A percentile compares a stretch with the other conserved stretches of the same genome.
These are phyloP conservation scores for Picocystis sp. DNA, from an alignment of 163 green algal genomes.

Conservation along the genomic window DNA sequence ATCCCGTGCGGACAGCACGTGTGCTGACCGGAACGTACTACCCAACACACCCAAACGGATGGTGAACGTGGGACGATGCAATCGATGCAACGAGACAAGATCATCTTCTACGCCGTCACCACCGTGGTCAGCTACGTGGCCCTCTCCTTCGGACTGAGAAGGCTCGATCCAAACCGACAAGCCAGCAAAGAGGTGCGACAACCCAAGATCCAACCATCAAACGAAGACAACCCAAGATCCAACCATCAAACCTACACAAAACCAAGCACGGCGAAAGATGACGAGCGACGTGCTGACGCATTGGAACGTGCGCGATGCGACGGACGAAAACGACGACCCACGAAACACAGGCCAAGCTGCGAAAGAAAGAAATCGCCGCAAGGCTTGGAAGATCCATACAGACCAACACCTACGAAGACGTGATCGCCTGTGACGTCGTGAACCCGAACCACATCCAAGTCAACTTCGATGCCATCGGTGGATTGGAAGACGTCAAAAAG, in stretches of 20 bases:
- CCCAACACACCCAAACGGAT: no score
- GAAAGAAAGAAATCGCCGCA: slow-evolving; percentile 14
- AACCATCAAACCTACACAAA: no score
- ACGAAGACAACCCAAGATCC: no score
- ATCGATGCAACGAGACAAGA: slow-evolving; percentile 6
- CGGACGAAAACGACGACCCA: no score
- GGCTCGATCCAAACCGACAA: slow-evolving; percentile 11
- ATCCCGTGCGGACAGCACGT: no score
- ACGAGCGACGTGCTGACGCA: no score
- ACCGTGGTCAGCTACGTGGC: slow-evolving; percentile 4
- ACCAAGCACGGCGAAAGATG: no score
- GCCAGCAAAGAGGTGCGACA: slow-evolving; percentile 3
- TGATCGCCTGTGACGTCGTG: slow-evolving; percentile 23
- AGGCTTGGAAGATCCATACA: slow-evolving; percentile 10
- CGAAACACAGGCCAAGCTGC: not conserved
- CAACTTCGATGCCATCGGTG: slow-evolving; percentile 20
- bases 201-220: no score
- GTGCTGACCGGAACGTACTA: no score
- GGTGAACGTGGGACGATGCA: not conserved
- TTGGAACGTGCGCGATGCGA: no score
- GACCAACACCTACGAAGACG: slow-evolving; percentile 18
- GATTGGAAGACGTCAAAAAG: slow-evolving; percentile 20
- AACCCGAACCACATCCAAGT: slow-evolving; percentile 19
- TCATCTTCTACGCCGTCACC: slow-evolving; percentile 9
- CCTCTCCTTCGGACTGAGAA: slow-evolving; percentile 9